phyloP scores from a whole-genome alignment of 2,329 filamentous ascomycete species.

The Ophiostoma ips region DNA sequence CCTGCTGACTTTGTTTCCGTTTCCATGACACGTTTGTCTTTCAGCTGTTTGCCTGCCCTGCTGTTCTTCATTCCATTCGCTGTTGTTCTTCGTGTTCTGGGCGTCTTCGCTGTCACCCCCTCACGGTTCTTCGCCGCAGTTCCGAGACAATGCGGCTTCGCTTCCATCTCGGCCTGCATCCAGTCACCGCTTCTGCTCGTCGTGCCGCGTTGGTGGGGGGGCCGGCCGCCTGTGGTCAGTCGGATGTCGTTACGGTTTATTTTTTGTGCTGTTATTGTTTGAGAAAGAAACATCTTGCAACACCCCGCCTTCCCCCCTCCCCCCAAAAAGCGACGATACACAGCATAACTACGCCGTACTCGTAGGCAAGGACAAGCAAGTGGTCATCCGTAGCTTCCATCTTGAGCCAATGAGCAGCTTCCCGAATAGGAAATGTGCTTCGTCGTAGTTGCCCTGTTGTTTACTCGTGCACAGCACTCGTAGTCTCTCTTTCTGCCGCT shows the following conservation, averaged over 20 bases:
- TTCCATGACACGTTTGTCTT: too few relatives aligned
- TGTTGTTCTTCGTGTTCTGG: neutral
- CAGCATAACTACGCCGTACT: neutral
- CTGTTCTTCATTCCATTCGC: neutral
- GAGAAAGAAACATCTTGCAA: neutral
- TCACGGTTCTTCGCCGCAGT: too few relatives aligned
- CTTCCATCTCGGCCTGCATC: neutral
- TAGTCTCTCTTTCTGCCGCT: conserved; percentile 5
- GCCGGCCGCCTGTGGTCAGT: neutral
- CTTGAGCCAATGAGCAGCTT: neutral
- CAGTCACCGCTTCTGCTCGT: neutral
- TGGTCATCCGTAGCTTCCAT: conserved; percentile 1
- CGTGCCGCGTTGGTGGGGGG: neutral
- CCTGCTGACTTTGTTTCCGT: too few relatives aligned
- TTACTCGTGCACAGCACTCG: too few relatives aligned
- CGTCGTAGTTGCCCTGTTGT: neutral
- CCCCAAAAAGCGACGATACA: neutral
- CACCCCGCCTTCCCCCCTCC: too few relatives aligned
- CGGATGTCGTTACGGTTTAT: neutral
- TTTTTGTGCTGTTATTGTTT: neutral
- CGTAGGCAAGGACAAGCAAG: neutral
- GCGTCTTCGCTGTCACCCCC: neutral
- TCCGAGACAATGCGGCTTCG: neutral
- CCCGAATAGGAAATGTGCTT: conserved; percentile 5
- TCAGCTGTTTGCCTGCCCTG: neutral